These are phyloP conservation scores for Phoma sp. DNA, from an alignment of 2,329 filamentous ascomycete genomes.

Conservation along the genomic window DNA sequence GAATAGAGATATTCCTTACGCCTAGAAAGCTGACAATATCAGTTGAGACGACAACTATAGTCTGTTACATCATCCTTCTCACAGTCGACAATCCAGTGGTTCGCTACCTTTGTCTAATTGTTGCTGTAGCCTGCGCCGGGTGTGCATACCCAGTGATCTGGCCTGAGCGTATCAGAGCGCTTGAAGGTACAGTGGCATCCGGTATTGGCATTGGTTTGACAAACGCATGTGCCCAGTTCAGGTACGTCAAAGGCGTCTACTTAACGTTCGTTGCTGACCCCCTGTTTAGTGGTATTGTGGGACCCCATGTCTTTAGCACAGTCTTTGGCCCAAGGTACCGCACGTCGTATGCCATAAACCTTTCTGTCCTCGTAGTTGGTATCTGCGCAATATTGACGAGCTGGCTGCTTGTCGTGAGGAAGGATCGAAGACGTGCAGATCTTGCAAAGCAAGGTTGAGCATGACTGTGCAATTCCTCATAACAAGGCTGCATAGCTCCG, in stretches of 20 bases:
- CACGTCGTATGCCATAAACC: constrained; percentile 26
- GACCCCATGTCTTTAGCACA: constrained; percentile 29
- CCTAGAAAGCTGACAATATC: background rate
- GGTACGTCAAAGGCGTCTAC: constrained; percentile 7
- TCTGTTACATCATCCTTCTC: constrained; percentile 30
- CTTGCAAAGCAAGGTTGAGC: background rate
- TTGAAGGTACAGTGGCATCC: constrained; percentile 29
- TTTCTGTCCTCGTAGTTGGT: constrained; percentile 27
- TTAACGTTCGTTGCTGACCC: background rate
- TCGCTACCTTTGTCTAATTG: constrained; percentile 25
- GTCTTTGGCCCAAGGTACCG: constrained; percentile 29
- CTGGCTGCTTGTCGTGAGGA: constrained; percentile 22
- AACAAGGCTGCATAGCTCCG: background rate
- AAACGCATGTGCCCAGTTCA: constrained; percentile 30
- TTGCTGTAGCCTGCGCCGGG: constrained; percentile 27
- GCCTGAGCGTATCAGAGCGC: constrained; percentile 27
- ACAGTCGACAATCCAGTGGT: constrained; percentile 25
- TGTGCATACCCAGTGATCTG: constrained; percentile 31
- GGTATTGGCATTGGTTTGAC: constrained; percentile 30
- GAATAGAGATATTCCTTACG: too few relatives aligned
- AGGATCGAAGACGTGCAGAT: constrained; percentile 16
- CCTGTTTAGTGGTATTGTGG: constrained; percentile 23
- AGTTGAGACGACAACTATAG: constrained; percentile 26
- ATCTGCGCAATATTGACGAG: constrained; percentile 26
- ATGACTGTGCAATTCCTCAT: background rate